Evolutionary conservation across 331 rosid genomes (phyloP), one percentile per base, ranked within the genome.

Genomic region (Erythrophleum ivorense): DNA sequence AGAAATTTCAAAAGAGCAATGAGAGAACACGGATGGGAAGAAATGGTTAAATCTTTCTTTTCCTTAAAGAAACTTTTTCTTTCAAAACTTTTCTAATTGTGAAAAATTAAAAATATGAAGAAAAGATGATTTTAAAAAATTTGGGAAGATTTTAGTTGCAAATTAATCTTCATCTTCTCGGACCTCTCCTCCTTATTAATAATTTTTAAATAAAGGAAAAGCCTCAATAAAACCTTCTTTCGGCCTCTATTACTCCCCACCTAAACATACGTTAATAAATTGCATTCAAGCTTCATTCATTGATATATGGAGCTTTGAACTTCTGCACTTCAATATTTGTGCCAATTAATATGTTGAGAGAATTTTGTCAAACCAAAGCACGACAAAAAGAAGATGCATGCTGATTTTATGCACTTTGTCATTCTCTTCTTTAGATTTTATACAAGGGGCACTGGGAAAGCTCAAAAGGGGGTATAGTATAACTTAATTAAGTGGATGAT

Each of bases 331-430:
- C 41, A 41, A 4, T 41, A 3, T 41, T 41, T 41, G 46, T 71
- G 55, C 53, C 54, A 45, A 67, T 68, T 45, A 55, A 69, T 50
- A n/a, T 34, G 45, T 19, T 29, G 34, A 68, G 63, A 24, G 71
- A 38, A 80, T 40, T 78, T 81, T 79, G 78, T 76, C 78, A 13
- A 34, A 18, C 29, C 75, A 78, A 81, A 82, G 81, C 79, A 75
- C 31, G 65, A 54, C 84, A 64, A 14, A 5, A 18, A 19, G 68
- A 21, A 81, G 53, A 77, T 52, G 63, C 41, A 73, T 63, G 53
- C 2, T 63, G 63, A 21, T 45, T 34, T 85, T 71, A 3, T 72
- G 79, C 82, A 68, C 76, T 52, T 60, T 76, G 49, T 74, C 53
- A 21, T 3, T 68, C 50, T 76, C 78, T 66, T 67, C 81, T 65